Base-by-base conservation (phyloP, 306 rosid genomes). In the Quillaja saponaria region DNA sequence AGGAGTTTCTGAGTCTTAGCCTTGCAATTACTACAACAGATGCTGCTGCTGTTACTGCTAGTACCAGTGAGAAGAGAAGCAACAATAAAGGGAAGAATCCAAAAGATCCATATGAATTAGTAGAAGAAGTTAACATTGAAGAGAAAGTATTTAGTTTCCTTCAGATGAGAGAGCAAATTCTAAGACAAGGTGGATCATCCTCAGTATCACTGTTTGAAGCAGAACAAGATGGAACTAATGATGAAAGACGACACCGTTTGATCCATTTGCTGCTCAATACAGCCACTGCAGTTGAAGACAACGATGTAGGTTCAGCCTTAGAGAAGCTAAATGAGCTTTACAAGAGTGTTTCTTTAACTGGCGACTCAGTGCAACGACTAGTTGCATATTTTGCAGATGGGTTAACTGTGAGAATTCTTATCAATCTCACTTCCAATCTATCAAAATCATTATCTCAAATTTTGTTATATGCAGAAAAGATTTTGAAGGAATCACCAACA, bases 381-480 rank as follows among this genome's bases (percentile, higher is more conserved):
- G 96, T 79, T 0, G 83, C 90, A 2, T 79, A 85, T 48, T 85
- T 85, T 9, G 76, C 85, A 0, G 96, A 88, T 46, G 94, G 85
- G 15, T 51, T 88, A 39, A 69, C 81, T 0, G 92, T 83, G 0
- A 80, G 72, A 46, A 73, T 88, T 12, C 85, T 88, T 38, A 81
- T 88, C 1, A 73, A 46, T 88, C 96, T 0, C 94, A 25, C 31
- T 25, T 25, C 4, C 94, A 3, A 83, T 85, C 77, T 75, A 71
- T 10, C n/a, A n/a, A n/a, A n/a, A n/a, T n/a, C n/a, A n/a, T n/a
- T n/a, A n/a, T n/a, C n/a, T n/a, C n/a, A n/a, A n/a, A n/a, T n/a
- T n/a, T n/a, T n/a, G n/a, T n/a, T n/a, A n/a, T n/a, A n/a, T n/a
- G 4, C 3, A 25, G 86, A 83, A 65, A 75, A 81, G 86, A 68